Percentiles rank a stretch among this genome's conserved stretches.
phyloP scores from a whole-genome alignment of 73 alveolate species.

The Paramecium octaurelia region DNA sequence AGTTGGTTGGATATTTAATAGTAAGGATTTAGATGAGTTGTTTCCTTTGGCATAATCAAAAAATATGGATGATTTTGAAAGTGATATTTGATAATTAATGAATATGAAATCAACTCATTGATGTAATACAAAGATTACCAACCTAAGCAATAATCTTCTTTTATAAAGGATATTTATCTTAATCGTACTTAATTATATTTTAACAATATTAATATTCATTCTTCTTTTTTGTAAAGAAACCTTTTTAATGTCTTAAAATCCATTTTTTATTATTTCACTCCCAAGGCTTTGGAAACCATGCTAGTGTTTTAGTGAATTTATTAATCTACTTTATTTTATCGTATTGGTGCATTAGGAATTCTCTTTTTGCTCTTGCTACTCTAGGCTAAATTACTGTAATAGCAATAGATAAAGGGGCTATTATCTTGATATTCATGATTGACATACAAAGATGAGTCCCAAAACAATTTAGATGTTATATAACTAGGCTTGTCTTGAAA shows the following conservation, averaged over 20 bases:
- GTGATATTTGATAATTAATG: neutral
- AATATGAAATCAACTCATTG: neutral
- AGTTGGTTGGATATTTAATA: neutral
- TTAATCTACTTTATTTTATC: neutral
- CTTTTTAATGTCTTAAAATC: neutral
- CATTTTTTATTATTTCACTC: neutral
- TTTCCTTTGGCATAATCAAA: neutral
- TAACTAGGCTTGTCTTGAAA: neutral
- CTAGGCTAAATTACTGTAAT: neutral
- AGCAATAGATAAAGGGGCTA: neutral
- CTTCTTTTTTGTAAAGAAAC: neutral
- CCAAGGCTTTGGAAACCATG: neutral
- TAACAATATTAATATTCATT: neutral
- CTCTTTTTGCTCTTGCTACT: conserved; percentile 33
- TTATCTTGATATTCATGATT: neutral
- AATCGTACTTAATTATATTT: neutral
- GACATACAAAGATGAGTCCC: neutral
- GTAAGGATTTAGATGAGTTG: neutral
- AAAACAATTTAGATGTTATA: neutral
- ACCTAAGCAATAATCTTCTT: too few relatives aligned
- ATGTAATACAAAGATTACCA: too few relatives aligned
- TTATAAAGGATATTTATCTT: neutral
- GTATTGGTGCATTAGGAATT: neutral
- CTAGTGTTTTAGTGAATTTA: neutral
- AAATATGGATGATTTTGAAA: neutral